phyloP scores from a whole-genome alignment of 768 basidiomycete genomes.

The Serendipita indica region DNA sequence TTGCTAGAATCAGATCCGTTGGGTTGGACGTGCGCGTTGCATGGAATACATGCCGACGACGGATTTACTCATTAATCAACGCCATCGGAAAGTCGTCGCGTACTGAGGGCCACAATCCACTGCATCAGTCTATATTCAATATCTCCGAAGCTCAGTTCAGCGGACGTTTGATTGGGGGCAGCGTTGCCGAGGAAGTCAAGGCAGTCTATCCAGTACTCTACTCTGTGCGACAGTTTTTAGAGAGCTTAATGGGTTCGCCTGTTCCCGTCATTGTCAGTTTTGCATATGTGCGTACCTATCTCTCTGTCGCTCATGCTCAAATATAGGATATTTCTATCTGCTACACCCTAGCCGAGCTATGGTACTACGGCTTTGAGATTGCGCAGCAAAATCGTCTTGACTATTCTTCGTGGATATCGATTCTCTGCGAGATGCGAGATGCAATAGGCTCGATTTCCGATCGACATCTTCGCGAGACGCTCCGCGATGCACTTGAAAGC shows the following conservation, averaged over 20 bases:
- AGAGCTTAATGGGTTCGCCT: neutral
- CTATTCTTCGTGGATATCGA: neutral
- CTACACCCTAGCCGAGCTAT: neutral
- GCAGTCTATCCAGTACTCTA: neutral
- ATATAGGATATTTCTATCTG: conserved; percentile 3
- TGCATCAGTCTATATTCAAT: too few species aligned
- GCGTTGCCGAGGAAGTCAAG: neutral
- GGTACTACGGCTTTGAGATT: neutral
- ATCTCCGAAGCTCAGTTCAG: neutral
- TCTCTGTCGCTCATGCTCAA: conserved; percentile 4
- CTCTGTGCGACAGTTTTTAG: neutral
- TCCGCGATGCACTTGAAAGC: neutral
- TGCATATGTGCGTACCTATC: neutral
- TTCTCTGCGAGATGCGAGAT: neutral
- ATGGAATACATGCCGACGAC: neutral
- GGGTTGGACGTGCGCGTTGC: neutral
- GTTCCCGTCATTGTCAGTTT: conserved; percentile 1
- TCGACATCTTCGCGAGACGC: neutral
- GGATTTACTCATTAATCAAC: neutral
- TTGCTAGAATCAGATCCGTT: neutral
- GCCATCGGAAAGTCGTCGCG: neutral
- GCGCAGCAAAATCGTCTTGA: neutral
- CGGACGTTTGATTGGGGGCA: neutral
- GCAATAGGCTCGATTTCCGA: neutral
- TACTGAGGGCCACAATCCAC: neutral